phyloP scores from a whole-genome alignment of 75 land plant genomes.

The Pinus albicaulis region DNA sequence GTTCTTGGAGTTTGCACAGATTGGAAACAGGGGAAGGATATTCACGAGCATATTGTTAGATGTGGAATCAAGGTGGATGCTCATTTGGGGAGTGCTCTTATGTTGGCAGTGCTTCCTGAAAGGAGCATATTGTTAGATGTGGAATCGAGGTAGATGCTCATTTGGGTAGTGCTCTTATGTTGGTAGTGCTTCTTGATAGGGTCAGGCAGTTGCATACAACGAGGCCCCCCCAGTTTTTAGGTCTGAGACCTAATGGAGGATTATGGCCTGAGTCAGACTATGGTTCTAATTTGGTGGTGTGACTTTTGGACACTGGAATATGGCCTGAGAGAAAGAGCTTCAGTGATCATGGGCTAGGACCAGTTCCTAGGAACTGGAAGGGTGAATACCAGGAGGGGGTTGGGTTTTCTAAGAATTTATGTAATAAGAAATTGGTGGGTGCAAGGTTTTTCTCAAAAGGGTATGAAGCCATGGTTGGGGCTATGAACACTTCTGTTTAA shows the following conservation, averaged over 20 bases:
- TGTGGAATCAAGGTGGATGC: too few species aligned
- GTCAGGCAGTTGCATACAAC: conserved; percentile 84
- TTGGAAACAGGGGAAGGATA: too few species aligned
- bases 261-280: conserved; percentile 86
- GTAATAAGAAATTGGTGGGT: conserved; percentile 85
- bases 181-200: conserved; percentile 61
- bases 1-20: too few species aligned
- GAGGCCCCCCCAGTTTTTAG: conserved; percentile 89
- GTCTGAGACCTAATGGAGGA: conserved; percentile 46
- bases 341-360: conserved; percentile 58
- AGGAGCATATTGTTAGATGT: too few species aligned
- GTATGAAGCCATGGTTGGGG: conserved; percentile 55
- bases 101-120: too few species aligned
- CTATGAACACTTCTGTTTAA: conserved; percentile 55
- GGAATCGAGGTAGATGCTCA: too few species aligned
- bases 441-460: conserved; percentile 82
- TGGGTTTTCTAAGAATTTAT: conserved; percentile 33
- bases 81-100: too few species aligned
- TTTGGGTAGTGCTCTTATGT: too few species aligned
- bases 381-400: conserved; percentile 64
- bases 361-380: conserved; percentile 74
- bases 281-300: conserved; percentile 81
- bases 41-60: too few species aligned
- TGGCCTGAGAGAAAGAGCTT: conserved; percentile 94
- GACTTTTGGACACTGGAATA: conserved; percentile 85